A percentile compares a stretch with the other conserved stretches of the same genome.
Conservation (phyloP, 2,329 filamentous ascomycete genomes). For the Fusarium sp. region DNA sequence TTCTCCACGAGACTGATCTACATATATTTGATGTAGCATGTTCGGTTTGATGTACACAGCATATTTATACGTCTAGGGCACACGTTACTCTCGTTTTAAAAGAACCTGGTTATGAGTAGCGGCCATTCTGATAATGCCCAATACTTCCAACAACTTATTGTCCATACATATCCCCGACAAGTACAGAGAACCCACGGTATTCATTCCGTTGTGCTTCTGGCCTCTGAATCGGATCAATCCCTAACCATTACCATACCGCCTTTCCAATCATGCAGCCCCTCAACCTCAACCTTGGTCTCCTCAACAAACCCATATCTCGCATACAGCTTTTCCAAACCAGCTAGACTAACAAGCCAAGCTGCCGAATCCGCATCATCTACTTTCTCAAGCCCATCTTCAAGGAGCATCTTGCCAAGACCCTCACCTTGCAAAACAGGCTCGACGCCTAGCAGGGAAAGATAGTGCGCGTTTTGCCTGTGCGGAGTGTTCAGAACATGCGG, state of each 20-base stretch:
- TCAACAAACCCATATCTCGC: neutral
- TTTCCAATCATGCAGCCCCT: neutral
- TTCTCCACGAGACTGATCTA: accelerated
- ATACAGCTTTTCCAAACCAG: neutral
- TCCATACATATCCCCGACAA: too few relatives aligned
- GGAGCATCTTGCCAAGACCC: neutral
- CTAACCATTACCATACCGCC: constrained; percentile 7
- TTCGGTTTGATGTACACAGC: accelerated
- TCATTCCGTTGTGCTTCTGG: accelerated
- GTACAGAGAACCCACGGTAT: too few relatives aligned
- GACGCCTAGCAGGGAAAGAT: neutral
- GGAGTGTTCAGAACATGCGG: neutral
- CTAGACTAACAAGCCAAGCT: constrained; percentile 3
- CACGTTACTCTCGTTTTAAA: too few relatives aligned
- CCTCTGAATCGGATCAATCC: neutral
- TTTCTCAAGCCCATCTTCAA: neutral
- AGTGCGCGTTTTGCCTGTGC: neutral
- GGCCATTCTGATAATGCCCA: too few relatives aligned
- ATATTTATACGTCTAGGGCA: too few relatives aligned
- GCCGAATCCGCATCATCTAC: neutral
- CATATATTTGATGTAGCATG: neutral
- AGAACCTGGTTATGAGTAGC: too few relatives aligned
- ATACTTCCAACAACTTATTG: too few relatives aligned
- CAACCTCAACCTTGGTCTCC: neutral
- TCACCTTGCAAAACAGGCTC: neutral